These are phyloP conservation scores for Brassica carinata DNA, from an alignment of 345 rosid genomes.

Conservation along the genomic window DNA sequence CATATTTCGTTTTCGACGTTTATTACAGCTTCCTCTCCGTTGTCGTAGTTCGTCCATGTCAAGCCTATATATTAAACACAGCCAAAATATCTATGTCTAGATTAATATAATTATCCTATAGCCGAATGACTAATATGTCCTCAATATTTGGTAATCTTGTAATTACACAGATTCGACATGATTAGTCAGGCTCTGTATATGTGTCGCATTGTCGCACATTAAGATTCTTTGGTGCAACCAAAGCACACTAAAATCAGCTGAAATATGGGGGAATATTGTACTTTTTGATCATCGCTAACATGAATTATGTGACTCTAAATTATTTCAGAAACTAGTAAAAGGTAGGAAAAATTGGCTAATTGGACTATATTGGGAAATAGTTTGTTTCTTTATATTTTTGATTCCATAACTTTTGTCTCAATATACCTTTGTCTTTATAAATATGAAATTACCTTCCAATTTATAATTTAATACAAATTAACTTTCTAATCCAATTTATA, in stretches of 20 bases:
- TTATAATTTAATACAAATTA: no score
- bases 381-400: no score
- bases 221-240: conserved; percentile 28
- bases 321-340: background rate
- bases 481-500: no score
- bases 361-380: no score
- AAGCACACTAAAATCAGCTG: conserved; percentile 39
- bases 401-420: no score
- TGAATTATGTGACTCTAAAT: background rate
- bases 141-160: conserved; percentile 26
- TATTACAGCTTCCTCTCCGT: conserved; percentile 19
- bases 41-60: conserved; percentile 37
- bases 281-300: background rate
- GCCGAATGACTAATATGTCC: conserved; percentile 33
- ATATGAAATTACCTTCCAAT: no score
- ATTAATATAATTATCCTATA: background rate
- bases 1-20: conserved; percentile 30
- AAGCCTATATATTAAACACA: conserved; percentile 16
- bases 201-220: conserved; percentile 40
- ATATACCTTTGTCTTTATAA: no score
- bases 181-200: conserved; percentile 44
- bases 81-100: background rate
- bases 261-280: conserved; percentile 15
- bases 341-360: background rate
- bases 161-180: conserved; percentile 40